phyloP scores from a whole-genome alignment of 768 basidiomycete species.

The button mushroom (Agaricus bisporus) region DNA sequence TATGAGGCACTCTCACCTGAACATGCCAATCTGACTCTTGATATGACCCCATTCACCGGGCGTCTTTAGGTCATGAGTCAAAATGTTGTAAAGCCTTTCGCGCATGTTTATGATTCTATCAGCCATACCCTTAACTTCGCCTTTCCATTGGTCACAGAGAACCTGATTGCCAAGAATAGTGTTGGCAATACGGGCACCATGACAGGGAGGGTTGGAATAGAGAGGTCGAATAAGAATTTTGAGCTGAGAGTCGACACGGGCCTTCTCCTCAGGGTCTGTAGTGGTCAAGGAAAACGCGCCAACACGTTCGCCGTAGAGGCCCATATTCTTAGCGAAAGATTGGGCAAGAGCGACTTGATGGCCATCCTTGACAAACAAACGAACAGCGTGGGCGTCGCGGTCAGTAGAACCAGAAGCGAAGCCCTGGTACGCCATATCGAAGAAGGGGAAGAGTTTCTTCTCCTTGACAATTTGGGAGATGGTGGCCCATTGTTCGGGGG shows the following conservation, averaged over 20 bases:
- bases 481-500: constrained; percentile 85
- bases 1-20: constrained; percentile 56
- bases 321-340: constrained; percentile 99
- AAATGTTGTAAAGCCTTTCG: constrained; percentile 68
- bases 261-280: constrained; percentile 65
- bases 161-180: constrained; percentile 71
- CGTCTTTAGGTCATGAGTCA: constrained; percentile 77
- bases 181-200: constrained; percentile 83
- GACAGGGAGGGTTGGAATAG: constrained; percentile 96
- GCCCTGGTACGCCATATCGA: constrained; percentile 99
- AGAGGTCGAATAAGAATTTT: constrained; percentile 94
- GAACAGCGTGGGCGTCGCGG: constrained; percentile 90
- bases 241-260: constrained; percentile 87
- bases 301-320: constrained; percentile 96
- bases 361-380: constrained; percentile 87
- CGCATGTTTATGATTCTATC: constrained; percentile 92
- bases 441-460: constrained; percentile 93
- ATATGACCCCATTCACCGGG: constrained; percentile 96
- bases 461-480: constrained; percentile 85
- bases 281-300: constrained; percentile 91
- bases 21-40: constrained; percentile 96
- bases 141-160: constrained; percentile 84
- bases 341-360: constrained; percentile 90
- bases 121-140: constrained; percentile 94
- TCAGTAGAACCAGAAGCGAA: constrained; percentile 92